Evolutionary conservation across 805 yeast genomes (phyloP).

Genomic region (Wickerhamiella shivajii): DNA sequence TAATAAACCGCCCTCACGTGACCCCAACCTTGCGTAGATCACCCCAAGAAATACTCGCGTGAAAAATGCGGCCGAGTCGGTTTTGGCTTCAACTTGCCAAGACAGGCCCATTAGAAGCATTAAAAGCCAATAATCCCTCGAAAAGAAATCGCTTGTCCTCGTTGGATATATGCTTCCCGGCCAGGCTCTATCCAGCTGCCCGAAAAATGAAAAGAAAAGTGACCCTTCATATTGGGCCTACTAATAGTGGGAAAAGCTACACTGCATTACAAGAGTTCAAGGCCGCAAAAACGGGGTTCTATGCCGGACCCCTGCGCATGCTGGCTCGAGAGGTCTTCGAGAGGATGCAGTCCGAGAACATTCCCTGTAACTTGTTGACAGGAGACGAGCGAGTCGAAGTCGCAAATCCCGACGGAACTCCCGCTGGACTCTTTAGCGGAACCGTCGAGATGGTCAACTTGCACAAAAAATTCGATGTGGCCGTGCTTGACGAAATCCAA

Average conservation of each 20-base stretch:
- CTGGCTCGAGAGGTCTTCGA: slow-evolving; percentile 87
- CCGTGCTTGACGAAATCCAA: slow-evolving; percentile 90
- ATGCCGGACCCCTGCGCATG: slow-evolving; percentile 86
- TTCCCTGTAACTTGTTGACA: slow-evolving; percentile 70
- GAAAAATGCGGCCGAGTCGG: too few species aligned
- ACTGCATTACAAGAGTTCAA: slow-evolving; percentile 59
- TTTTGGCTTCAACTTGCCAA: too few species aligned
- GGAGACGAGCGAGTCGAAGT: slow-evolving; percentile 88
- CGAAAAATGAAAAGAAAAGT: slow-evolving; percentile 63
- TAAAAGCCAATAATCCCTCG: too few species aligned
- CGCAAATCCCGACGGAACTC: slow-evolving; percentile 46
- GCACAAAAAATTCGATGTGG: slow-evolving; percentile 56
- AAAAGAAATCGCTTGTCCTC: too few species aligned
- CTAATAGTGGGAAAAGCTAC: slow-evolving; percentile 91
- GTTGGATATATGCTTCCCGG: slow-evolving; percentile 43
- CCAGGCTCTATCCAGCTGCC: slow-evolving; percentile 76
- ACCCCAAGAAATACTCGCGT: too few species aligned
- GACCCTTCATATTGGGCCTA: slow-evolving; percentile 94
- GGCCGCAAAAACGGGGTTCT: slow-evolving; percentile 58
- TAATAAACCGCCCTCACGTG: too few species aligned
- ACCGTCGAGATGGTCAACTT: slow-evolving; percentile 89
- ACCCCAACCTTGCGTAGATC: too few species aligned
- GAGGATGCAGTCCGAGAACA: slow-evolving; percentile 49
- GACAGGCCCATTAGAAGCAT: too few species aligned
- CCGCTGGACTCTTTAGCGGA: slow-evolving; percentile 69